These are phyloP conservation scores for Globisporangium emineosum DNA, from an alignment of 352 stramenopile genomes.

Conservation along the genomic window DNA sequence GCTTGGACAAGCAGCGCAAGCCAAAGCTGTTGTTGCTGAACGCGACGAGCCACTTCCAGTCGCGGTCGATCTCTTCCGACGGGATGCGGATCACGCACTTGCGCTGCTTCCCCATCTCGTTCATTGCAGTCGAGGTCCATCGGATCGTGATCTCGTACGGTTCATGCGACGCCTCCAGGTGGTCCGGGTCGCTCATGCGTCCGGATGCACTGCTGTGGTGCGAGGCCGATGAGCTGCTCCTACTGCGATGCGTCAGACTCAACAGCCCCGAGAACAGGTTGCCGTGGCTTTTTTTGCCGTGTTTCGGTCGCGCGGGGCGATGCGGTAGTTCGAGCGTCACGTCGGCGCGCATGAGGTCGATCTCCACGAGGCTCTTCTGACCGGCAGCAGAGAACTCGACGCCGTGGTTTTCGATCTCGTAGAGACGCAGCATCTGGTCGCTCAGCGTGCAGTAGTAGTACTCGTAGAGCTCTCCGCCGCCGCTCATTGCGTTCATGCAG, in stretches of 20 bases:
- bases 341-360: conserved; percentile 34
- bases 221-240: conserved; percentile 11
- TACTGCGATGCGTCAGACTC: conserved; percentile 12
- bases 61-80: conserved; percentile 39
- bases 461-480: conserved; percentile 26
- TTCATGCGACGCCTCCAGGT: conserved; percentile 8
- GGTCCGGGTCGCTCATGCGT: conserved; percentile 15
- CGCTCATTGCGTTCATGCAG: conserved; percentile 2
- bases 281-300: conserved; percentile 1
- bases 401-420: conserved; percentile 19
- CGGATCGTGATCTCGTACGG: conserved; percentile 18
- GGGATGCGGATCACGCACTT: conserved; percentile 40
- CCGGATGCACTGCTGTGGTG: conserved; percentile 6
- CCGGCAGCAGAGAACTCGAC: conserved; percentile 4
- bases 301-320: conserved; percentile 6
- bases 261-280: conserved; percentile 10
- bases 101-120: conserved; percentile 9
- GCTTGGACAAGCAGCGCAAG: conserved; percentile 33
- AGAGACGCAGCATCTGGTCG: conserved; percentile 33
- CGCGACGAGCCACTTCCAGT: conserved; percentile 67
- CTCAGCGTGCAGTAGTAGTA: conserved; percentile 34
- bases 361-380: conserved; percentile 25
- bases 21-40: conserved; percentile 56
- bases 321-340: conserved; percentile 34
- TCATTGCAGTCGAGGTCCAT: conserved; percentile 9